These are phyloP conservation scores for Ceratocystis eucalypticola DNA, from an alignment of 2,329 filamentous ascomycete genomes.

Conservation along the genomic window DNA sequence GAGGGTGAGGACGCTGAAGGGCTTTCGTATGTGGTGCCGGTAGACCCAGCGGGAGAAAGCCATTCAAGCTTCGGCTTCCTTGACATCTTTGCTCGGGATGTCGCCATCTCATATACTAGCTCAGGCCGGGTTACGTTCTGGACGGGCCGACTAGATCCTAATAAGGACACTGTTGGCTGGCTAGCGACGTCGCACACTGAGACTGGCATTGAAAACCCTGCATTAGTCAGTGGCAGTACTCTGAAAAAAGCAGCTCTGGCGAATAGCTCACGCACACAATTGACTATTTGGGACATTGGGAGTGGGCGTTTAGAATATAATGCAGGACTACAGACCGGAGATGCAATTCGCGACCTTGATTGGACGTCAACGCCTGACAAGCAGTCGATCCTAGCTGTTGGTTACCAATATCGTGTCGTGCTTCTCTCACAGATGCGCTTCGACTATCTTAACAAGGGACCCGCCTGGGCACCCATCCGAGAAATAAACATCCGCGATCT, in stretches of 20 bases:
- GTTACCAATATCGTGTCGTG: conserved; percentile 73
- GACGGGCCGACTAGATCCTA: conserved; percentile 60
- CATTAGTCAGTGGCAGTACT: conserved; percentile 71
- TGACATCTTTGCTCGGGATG: conserved; percentile 73
- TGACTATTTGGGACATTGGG: conserved; percentile 86
- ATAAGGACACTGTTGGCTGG: conserved; percentile 57
- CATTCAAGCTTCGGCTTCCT: conserved; percentile 63
- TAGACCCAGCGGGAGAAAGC: conserved; percentile 69
- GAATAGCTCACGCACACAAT: conserved; percentile 53
- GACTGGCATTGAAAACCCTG: conserved; percentile 58
- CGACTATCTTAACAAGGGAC: conserved; percentile 75
- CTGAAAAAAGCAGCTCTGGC: conserved; percentile 79
- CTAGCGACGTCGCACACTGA: conserved; percentile 68
- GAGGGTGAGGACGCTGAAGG: conserved; percentile 43
- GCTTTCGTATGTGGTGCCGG: conserved; percentile 57
- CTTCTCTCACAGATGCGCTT: conserved; percentile 79
- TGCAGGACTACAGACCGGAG: conserved; percentile 56
- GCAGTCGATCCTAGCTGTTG: conserved; percentile 82
- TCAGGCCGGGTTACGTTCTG: conserved; percentile 67
- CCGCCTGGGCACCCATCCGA: conserved; percentile 77
- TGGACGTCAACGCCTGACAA: conserved; percentile 87
- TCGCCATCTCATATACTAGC: conserved; percentile 72
- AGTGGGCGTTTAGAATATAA: conserved; percentile 71
- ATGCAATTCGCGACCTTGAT: conserved; percentile 73
- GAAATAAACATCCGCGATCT: conserved; percentile 70